Evolutionary conservation across 208 protist genomes (phyloP).

Genomic region (Lotmaria passim): DNA sequence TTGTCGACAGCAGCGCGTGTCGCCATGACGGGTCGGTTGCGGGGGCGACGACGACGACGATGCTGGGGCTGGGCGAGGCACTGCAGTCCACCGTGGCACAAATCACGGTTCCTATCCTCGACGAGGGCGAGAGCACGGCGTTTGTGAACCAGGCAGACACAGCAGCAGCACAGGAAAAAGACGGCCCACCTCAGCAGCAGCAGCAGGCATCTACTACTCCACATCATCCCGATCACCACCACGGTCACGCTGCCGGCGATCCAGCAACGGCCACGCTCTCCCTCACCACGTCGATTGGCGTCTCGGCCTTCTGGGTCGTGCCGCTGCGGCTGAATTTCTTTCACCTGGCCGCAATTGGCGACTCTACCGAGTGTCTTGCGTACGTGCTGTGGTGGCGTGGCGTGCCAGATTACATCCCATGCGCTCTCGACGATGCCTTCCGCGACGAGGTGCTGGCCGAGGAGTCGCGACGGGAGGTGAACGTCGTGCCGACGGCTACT

Average conservation of each 20-base stretch:
- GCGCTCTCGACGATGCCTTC: conserved; percentile 23
- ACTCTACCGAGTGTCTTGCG: conserved; percentile 51
- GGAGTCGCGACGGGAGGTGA: conserved; percentile 8
- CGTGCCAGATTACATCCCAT: conserved; percentile 44
- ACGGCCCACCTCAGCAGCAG: background rate
- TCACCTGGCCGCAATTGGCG: conserved; percentile 46
- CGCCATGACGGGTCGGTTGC: too few relatives aligned
- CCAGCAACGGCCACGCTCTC: conserved; percentile 14
- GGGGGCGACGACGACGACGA: background rate
- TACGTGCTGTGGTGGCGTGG: conserved; percentile 42
- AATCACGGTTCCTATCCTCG: conserved; percentile 13
- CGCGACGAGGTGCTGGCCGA: conserved; percentile 12
- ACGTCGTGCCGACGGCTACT: conserved; percentile 9
- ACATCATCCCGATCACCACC: conserved; percentile 10
- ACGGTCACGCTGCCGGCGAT: background rate
- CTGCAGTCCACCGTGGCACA: conserved; percentile 18
- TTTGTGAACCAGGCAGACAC: background rate
- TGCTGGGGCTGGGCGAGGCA: background rate
- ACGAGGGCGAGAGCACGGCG: conserved; percentile 1
- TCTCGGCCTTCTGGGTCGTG: conserved; percentile 20
- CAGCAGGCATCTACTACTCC: background rate
- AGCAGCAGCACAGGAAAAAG: conserved; percentile 10
- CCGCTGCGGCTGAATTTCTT: conserved; percentile 37
- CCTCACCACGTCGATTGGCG: conserved; percentile 15
- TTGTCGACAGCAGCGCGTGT: too few relatives aligned